These are phyloP conservation scores for Stylonectria norvegica DNA, from an alignment of 2,329 filamentous ascomycete genomes.

Conservation along the genomic window DNA sequence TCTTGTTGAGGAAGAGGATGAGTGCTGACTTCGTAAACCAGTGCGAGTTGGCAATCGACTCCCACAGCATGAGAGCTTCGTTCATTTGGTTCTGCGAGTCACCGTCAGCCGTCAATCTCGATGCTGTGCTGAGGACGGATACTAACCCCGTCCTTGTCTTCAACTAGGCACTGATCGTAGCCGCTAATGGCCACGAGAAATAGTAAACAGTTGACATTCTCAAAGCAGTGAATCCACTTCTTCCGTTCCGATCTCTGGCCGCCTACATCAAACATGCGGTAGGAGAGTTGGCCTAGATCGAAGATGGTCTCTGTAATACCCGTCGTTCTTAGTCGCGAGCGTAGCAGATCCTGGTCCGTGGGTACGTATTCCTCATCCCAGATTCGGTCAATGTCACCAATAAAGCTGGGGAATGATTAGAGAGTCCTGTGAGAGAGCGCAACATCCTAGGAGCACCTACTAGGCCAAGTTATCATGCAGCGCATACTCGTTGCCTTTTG, in stretches of 20 bases:
- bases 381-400: conserved; percentile 70
- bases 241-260: conserved; percentile 90
- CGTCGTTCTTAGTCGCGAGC: conserved; percentile 85
- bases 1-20: conserved; percentile 85
- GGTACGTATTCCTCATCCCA: conserved; percentile 79
- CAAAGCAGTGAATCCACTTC: conserved; percentile 97
- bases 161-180: conserved; percentile 93
- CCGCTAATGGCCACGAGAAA: conserved; percentile 95
- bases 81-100: conserved; percentile 80
- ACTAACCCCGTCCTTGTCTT: conserved; percentile 91
- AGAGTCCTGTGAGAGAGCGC: conserved; percentile 17
- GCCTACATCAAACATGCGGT: conserved; percentile 95
- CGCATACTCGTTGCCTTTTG: conserved; percentile 93
- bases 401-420: conserved; percentile 61
- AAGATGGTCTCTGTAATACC: conserved; percentile 96
- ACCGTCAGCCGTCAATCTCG: conserved; percentile 4
- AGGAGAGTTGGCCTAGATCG: conserved; percentile 85
- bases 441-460: conserved; percentile 50
- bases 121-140: conserved; percentile 1
- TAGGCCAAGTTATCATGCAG: conserved; percentile 94
- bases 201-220: conserved; percentile 86
- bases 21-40: conserved; percentile 81
- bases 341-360: conserved; percentile 89
- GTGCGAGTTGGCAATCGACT: conserved; percentile 80
- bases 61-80: conserved; percentile 82